Evolutionary conservation across 2,329 filamentous ascomycete genomes (phyloP), one percentile per base, ranked within the genome.

Genomic region (Phialemonium atrogriseum): DNA sequence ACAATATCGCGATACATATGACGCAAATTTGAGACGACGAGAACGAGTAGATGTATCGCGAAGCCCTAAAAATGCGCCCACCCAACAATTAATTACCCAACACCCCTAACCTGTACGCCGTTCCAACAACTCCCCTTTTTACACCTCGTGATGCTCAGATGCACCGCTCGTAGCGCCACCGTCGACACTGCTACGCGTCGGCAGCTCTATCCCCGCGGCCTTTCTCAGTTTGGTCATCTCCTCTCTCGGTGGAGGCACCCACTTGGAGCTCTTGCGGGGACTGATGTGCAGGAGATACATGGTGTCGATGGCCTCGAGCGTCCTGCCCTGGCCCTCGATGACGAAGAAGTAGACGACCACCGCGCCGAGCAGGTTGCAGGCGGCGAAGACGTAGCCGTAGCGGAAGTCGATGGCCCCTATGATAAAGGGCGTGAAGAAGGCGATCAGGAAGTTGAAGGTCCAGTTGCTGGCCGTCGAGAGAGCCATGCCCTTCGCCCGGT

Each of bases 361-460:
- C 3, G 68, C 64, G 7, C 66, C 75, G 4, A 64, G 58, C 37
- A 80, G 60, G 46, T 74, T 72, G 52, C 73, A 79, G 1, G 64
- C 71, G 0, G 73, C 75, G 45, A 81, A 81, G 17, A 81, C 68
- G 41, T 78, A 80, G 11, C 77, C 77, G 47, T 77, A 78, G 1
- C 60, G 58, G 54, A 72, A 80, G 39, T 71, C 61, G 37, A 81
- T 80, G 10, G 66, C 66, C 2, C 58, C 55, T 0, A 70, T 74
- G 44, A 81, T 81, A 52, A 79, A 80, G 1, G 77, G 76, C 0
- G 77, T 80, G 55, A 80, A 79, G 58, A 82, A 81, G 0, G 70
- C 68, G 45, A 66, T 63, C 41, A 45, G 29, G 30, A 48, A 80
- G 51, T 79, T 77, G 67, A 72, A 77, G 32, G 62, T 55, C 69